Evolutionary conservation across 768 basidiomycete genomes (phyloP).

Genomic region (Panaeolus papilionaceus): DNA sequence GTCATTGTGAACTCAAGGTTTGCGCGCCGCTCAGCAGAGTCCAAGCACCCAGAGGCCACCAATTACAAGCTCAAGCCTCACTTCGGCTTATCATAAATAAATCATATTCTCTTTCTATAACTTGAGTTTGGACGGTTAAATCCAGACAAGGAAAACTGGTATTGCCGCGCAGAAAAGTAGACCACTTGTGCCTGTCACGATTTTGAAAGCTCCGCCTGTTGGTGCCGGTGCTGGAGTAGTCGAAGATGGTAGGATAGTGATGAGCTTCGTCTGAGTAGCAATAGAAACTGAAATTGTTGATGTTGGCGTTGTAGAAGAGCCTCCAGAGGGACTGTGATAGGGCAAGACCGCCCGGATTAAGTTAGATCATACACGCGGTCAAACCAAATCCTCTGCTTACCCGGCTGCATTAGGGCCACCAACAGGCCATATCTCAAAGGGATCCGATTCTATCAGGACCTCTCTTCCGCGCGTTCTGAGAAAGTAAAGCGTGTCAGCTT

Average conservation of each 20-base stretch:
- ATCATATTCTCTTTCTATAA: too few relatives aligned
- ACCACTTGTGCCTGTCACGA: background rate
- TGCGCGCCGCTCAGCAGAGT: too few relatives aligned
- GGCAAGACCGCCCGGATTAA: too few relatives aligned
- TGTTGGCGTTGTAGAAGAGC: background rate
- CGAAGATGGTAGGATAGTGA: background rate
- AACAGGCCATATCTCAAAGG: conserved; percentile 4
- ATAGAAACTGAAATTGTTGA: background rate
- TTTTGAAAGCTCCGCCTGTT: background rate
- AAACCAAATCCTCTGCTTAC: background rate
- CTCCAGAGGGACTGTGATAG: background rate
- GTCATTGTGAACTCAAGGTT: too few relatives aligned
- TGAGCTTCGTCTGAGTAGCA: background rate
- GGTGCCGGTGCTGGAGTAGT: background rate
- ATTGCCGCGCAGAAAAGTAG: background rate
- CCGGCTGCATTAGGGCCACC: background rate
- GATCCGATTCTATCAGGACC: background rate
- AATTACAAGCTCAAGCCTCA: too few relatives aligned
- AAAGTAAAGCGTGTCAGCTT: background rate
- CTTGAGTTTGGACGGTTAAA: background rate
- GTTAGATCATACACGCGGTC: background rate
- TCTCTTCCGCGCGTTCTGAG: background rate
- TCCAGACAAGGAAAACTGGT: background rate
- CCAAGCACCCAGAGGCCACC: too few relatives aligned
- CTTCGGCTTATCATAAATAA: too few relatives aligned